A percentile compares a stretch with the other conserved stretches of the same genome.
Conservation (phyloP, 2,329 filamentous ascomycete species). For the Apiospora aurea region DNA sequence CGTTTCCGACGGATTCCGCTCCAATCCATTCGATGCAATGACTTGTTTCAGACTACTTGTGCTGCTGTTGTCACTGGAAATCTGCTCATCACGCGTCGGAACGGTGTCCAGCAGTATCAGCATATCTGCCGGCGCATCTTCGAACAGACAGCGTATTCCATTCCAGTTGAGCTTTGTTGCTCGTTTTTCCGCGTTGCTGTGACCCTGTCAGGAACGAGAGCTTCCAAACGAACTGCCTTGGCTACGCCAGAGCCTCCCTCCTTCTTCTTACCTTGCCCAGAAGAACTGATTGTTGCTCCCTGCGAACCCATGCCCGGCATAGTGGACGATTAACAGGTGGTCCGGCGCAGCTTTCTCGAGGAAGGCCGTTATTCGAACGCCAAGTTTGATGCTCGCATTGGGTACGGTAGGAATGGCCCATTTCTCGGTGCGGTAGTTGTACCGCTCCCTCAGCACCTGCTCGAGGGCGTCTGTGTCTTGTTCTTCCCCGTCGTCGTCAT, state of each 20-base stretch:
- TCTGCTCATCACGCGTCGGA: constrained; percentile 57
- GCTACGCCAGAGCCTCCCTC: constrained; percentile 19
- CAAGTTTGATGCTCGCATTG: constrained; percentile 67
- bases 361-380: constrained; percentile 66
- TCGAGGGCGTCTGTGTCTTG: constrained; percentile 63
- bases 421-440: constrained; percentile 65
- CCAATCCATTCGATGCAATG: constrained; percentile 65
- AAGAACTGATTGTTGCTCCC: constrained; percentile 67
- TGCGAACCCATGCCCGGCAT: constrained; percentile 66
- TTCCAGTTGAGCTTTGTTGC: constrained; percentile 70
- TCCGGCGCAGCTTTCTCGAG: constrained; percentile 64
- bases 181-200: constrained; percentile 63
- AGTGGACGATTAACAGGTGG: constrained; percentile 70
- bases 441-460: constrained; percentile 64
- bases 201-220: constrained; percentile 45
- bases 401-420: constrained; percentile 67
- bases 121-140: constrained; percentile 69
- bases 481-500: constrained; percentile 63
- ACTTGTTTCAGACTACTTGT: constrained; percentile 65
- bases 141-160: constrained; percentile 66
- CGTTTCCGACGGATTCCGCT: constrained; percentile 54
- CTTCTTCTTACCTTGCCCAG: constrained; percentile 70
- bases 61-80: constrained; percentile 38
- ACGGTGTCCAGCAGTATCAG: constrained; percentile 69
- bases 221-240: not conserved